Evolutionary conservation across 495 filamentous ascomycete species (phyloP).

Genomic region (Aspergillus affinis): DNA sequence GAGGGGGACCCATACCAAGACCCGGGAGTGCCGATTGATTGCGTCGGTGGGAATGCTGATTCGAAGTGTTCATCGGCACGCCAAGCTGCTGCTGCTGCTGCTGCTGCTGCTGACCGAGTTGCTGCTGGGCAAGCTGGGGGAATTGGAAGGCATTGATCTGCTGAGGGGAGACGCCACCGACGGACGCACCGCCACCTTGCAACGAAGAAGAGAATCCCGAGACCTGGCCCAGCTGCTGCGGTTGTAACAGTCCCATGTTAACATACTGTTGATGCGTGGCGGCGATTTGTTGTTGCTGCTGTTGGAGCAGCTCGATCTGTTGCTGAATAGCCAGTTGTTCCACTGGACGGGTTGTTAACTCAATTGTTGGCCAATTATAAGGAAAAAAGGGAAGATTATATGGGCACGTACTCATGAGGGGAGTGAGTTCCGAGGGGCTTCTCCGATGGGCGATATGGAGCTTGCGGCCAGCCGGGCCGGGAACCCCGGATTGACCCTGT

Average conservation of each 20-base stretch:
- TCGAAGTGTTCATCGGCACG: constrained; percentile 73
- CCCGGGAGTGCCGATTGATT: constrained; percentile 97
- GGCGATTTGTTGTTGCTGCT: constrained; percentile 97
- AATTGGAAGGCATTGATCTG: constrained; percentile 88
- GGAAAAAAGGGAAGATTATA: constrained; percentile 8
- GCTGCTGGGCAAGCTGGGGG: constrained; percentile 77
- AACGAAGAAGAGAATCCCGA: constrained; percentile 69
- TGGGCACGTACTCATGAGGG: constrained; percentile 90
- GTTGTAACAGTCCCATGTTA: constrained; percentile 90
- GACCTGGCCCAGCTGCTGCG: constrained; percentile 72
- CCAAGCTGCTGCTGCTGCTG: constrained; percentile 71
- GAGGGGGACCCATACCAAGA: constrained; percentile 85
- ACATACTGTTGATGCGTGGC: constrained; percentile 95
- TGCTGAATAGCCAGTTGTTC: constrained; percentile 98
- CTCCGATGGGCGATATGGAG: constrained; percentile 96
- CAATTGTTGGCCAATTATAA: constrained; percentile 8
- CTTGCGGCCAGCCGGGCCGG: constrained; percentile 82
- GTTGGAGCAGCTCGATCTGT: constrained; percentile 96
- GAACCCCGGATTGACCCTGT: constrained; percentile 70
- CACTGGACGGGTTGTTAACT: constrained; percentile 52
- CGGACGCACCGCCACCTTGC: constrained; percentile 50
- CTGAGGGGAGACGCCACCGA: constrained; percentile 79
- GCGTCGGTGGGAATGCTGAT: constrained; percentile 83
- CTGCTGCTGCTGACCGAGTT: constrained; percentile 64
- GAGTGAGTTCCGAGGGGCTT: constrained; percentile 96